Evolutionary conservation across 805 yeast species (phyloP), one percentile per base, ranked within the genome.

Genomic region (Suhomyces pyralidae): DNA sequence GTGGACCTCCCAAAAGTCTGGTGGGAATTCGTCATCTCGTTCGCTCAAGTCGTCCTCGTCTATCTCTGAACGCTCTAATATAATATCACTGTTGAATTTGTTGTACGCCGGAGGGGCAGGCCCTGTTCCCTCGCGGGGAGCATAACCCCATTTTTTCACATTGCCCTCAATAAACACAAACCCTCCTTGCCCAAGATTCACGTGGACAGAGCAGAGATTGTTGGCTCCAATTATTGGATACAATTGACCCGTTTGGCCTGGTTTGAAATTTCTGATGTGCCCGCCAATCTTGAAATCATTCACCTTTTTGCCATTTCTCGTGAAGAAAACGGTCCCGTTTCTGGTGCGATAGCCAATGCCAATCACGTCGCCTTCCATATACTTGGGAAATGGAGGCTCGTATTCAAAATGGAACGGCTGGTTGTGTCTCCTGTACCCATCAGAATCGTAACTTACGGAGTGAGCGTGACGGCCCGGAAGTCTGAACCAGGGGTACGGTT

Each of bases 21-120:
- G 86, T 1, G 85, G 84, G 56, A 81, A 81, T 52, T 81, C 85
- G 50, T 64, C 59, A n/a, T 68, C 77, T 45, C 79, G 56, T 19
- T 72, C 78, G 45, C 67, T 61, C 9, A 72, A 52, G 51, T 82
- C 86, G 51, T 66, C 67, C 10, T 79, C 81, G 58, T 76, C 85
- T 24, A 78, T 66, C 60, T 80, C 85, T 22, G 82, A 78, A 46
- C 85, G 70, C 61, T 88, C 97, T 26, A 93, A 70, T 50, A 93
- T 68, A 3, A 91, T 83, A 65, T 92, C 97, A 46, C 84, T 84
- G 45, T 82, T 83, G 61, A 85, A 91, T 52, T 85, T 82, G 47
- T 89, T 88, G 69, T 93, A 93, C 8, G 94, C 86, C 1, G 99
- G 99, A 2, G 98, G 97, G 5, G 98, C 96, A 3, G 96, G 86